phyloP scores from a whole-genome alignment of 2,329 filamentous ascomycete genomes.

The Keithomyces neogunnii region DNA sequence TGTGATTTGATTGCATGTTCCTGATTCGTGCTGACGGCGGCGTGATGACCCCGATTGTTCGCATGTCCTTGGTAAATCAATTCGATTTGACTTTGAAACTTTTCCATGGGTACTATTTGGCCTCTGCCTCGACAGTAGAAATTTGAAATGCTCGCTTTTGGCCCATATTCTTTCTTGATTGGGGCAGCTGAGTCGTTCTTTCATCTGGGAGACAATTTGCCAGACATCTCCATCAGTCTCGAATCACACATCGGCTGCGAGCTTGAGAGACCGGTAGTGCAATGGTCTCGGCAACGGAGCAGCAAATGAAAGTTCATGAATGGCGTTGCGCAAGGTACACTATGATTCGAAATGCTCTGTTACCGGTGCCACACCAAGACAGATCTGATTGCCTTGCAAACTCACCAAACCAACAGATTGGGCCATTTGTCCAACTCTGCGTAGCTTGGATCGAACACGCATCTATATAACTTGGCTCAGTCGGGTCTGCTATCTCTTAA shows the following conservation, averaged over 20 bases:
- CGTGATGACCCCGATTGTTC: too few relatives aligned
- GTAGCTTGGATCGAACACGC: not conserved
- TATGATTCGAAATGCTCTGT: not conserved
- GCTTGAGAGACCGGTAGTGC: too few relatives aligned
- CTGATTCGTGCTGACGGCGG: too few relatives aligned
- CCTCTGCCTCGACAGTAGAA: too few relatives aligned
- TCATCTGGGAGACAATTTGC: not conserved
- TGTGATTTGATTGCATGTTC: too few relatives aligned
- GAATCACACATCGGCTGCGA: not conserved
- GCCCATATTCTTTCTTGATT: too few relatives aligned
- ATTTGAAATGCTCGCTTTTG: too few relatives aligned
- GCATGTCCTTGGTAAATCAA: too few relatives aligned
- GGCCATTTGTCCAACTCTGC: not conserved
- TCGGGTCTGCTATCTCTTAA: not conserved
- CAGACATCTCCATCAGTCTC: not conserved
- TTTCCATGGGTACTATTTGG: too few relatives aligned
- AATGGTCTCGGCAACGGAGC: not conserved
- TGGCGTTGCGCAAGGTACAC: not conserved
- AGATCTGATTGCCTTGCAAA: constrained; percentile 1
- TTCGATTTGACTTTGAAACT: too few relatives aligned
- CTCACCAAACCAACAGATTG: not conserved
- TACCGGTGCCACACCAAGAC: not conserved
- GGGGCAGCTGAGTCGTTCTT: not conserved
- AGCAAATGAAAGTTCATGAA: constrained; percentile 1
- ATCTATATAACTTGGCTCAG: not conserved